A percentile compares a stretch with the other conserved stretches of the same genome.
Evolutionary conservation across 2,329 filamentous ascomycete genomes (phyloP).

Genomic region (Huntiella moniliformis): DNA sequence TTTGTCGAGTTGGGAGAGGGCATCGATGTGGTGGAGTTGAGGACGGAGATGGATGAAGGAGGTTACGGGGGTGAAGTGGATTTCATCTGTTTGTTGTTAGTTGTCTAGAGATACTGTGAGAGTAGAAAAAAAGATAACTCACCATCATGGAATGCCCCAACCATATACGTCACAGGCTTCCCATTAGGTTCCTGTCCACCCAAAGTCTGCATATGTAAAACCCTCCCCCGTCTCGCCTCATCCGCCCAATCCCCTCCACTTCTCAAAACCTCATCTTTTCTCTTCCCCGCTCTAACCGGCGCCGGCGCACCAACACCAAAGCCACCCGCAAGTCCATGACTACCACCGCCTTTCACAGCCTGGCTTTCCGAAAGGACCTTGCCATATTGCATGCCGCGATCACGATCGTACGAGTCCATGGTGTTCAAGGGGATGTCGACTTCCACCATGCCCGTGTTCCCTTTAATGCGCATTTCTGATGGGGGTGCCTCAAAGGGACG

Average conservation of each 20-base stretch:
- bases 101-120: background rate
- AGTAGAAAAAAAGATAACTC: conserved; percentile 16
- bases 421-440: conserved; percentile 74
- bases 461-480: conserved; percentile 63
- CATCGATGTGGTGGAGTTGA: conserved; percentile 85
- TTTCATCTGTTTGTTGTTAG: conserved; percentile 38
- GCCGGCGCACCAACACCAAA: conserved; percentile 42
- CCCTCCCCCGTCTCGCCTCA: conserved; percentile 48
- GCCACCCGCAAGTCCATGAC: conserved; percentile 52
- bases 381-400: conserved; percentile 69
- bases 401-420: conserved; percentile 57
- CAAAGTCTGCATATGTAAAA: conserved; percentile 64
- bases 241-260: conserved; percentile 41
- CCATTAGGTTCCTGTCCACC: conserved; percentile 60
- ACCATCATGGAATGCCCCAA: conserved; percentile 79
- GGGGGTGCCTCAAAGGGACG: conserved; percentile 41
- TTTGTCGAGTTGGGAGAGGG: conserved; percentile 51
- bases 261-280: conserved; percentile 22
- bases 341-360: conserved; percentile 41
- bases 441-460: conserved; percentile 66
- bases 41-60: conserved; percentile 78
- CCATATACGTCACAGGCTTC: conserved; percentile 66
- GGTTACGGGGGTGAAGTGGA: conserved; percentile 70
- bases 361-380: conserved; percentile 47
- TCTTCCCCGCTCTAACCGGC: conserved; percentile 17